Base-by-base conservation (phyloP, 371 early-diverging fungal species). In the Haplosporangium sp. region DNA sequence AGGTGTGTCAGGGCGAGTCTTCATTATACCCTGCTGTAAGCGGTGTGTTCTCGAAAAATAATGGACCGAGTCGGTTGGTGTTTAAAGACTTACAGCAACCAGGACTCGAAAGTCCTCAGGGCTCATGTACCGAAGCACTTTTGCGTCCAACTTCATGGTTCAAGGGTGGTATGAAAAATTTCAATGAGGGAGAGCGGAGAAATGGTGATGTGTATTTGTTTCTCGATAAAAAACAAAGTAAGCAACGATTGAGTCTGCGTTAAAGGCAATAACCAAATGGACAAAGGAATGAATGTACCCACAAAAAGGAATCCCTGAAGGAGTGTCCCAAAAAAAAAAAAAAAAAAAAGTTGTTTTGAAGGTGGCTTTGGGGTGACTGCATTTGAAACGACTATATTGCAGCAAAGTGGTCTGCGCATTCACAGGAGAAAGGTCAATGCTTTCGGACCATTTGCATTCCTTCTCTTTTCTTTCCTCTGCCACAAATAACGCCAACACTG, bases 71-170 rank as follows among this genome's bases (percentile, higher is more conserved):
- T 29, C 4, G 29, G 29, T 29, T 29, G 29, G 29, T 46, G 38
- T 42, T 21, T 29, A 29, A 29, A 29, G 41, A 61, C 86, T 69
- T 87, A 94, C 95, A 54, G 99, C 97, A 12, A 96, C 96, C 55
- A 99, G 86, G 53, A 98, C 96, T 68, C 99, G 88, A 85, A 97
- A 98, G 73, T 97, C 97, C 62, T 98, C 98, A 40, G 82, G 71
- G 71, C 93, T 87, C 91, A 99, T 90, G 84, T 99, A 99, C 55
- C 98, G 91, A 59, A 99, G 83, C 29, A 92, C 92, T 84, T 95
- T 98, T 47, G 95, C 92, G 80, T 99, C 95, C 48, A 99, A 89
- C 82, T 95, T 99, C 99, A 98, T 99, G 18, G 36, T 70, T 38
- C n/a, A 59, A 46, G 20, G 23, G 52, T 36, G 52, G 13, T 21